These are phyloP conservation scores for Crataegus laevigata DNA, from an alignment of 306 rosid species.

Conservation along the genomic window DNA sequence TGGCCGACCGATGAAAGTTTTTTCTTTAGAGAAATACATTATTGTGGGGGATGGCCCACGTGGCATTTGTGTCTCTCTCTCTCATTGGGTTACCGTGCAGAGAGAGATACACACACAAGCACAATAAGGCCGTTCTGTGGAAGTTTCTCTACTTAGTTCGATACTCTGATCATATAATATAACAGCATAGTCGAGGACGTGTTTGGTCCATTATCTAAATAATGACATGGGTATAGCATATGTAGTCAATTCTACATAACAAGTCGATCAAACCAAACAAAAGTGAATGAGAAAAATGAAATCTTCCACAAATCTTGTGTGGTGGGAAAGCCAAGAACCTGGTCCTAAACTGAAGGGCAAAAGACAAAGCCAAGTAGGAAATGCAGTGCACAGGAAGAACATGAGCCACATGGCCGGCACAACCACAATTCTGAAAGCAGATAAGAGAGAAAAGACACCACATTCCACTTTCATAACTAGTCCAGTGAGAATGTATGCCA, in stretches of 20 bases:
- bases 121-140: background rate
- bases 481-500: background rate
- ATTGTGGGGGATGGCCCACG: no score
- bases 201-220: background rate
- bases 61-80: background rate
- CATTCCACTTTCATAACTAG: background rate
- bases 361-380: background rate
- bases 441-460: background rate
- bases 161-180: background rate
- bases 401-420: constrained; percentile 1
- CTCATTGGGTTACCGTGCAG: background rate
- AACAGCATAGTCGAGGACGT: background rate
- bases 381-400: background rate
- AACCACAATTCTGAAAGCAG: background rate
- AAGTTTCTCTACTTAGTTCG: background rate
- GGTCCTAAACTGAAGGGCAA: background rate
- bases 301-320: background rate
- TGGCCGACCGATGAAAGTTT: background rate
- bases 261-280: constrained; percentile 3
- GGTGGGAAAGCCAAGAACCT: background rate
- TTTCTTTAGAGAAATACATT: background rate
- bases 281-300: background rate
- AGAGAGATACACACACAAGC: background rate
- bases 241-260: background rate
- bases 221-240: background rate